phyloP scores from a whole-genome alignment of 108 stramenopile genomes.

The Epipyxis sp. region DNA sequence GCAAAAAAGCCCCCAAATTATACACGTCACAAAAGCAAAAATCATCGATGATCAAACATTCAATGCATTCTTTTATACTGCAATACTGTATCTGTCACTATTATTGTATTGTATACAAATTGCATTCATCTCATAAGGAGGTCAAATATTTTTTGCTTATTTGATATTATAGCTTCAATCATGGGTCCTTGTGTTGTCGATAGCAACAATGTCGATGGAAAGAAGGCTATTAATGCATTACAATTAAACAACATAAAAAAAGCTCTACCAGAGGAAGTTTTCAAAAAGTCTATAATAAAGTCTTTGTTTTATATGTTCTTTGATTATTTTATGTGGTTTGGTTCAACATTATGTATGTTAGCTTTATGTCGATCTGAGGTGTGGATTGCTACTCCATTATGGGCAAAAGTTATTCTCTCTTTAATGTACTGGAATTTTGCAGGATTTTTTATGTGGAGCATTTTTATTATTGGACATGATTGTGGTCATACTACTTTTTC shows the following conservation, averaged over 20 bases:
- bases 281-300: background rate
- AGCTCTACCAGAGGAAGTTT: background rate
- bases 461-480: conserved; percentile 54
- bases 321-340: conserved; percentile 1
- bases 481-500: conserved; percentile 54
- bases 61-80: too few relatives aligned
- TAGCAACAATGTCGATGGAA: background rate
- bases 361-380: background rate
- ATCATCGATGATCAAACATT: too few relatives aligned
- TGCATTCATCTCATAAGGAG: too few relatives aligned
- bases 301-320: conserved; percentile 11
- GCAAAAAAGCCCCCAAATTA: too few relatives aligned
- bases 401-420: background rate
- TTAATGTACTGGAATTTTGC: conserved; percentile 23
- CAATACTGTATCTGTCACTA: too few relatives aligned
- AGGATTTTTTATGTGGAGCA: conserved; percentile 43
- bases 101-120: too few relatives aligned
- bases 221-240: background rate
- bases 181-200: too few relatives aligned
- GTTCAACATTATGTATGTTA: background rate
- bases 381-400: background rate
- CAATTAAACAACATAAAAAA: background rate
- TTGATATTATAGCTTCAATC: too few relatives aligned
- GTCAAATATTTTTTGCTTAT: too few relatives aligned
- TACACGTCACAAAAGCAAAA: too few relatives aligned